Evolutionary conservation across 2,329 filamentous ascomycete species (phyloP).

Genomic region (Fusarium newnesense): DNA sequence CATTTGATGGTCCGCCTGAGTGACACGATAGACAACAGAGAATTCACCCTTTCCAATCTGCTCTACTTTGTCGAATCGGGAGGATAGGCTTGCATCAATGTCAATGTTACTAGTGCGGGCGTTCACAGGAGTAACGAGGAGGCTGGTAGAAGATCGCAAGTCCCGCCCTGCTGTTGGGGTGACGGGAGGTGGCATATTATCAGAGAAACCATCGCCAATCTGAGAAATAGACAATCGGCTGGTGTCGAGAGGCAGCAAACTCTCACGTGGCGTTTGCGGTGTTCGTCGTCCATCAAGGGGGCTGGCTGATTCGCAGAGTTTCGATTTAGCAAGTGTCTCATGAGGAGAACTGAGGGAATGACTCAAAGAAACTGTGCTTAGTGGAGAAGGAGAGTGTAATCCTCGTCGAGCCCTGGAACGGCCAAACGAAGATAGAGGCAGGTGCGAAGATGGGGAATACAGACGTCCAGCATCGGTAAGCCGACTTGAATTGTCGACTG

Average conservation of each 20-base stretch:
- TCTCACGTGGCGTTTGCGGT: conserved; percentile 83
- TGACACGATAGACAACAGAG: conserved; percentile 88
- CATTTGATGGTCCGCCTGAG: conserved; percentile 49
- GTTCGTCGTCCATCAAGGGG: conserved; percentile 69
- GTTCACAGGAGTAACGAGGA: conserved; percentile 75
- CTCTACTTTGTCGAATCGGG: conserved; percentile 83
- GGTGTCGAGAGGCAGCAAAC: conserved; percentile 79
- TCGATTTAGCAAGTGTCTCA: conserved; percentile 63
- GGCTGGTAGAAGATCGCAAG: conserved; percentile 59
- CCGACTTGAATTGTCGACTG: conserved; percentile 23
- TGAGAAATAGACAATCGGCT: conserved; percentile 86
- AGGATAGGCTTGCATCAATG: conserved; percentile 76
- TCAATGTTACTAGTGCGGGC: conserved; percentile 74
- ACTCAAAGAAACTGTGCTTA: conserved; percentile 42
- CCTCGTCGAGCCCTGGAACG: conserved; percentile 45
- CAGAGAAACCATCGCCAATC: conserved; percentile 52
- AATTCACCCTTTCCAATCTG: conserved; percentile 90
- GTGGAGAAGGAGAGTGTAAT: conserved; percentile 50
- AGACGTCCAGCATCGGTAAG: conserved; percentile 48
- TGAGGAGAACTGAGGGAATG: conserved; percentile 45
- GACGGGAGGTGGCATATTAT: conserved; percentile 67
- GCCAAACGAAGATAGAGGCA: conserved; percentile 53
- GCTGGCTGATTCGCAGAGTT: conserved; percentile 65
- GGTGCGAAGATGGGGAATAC: conserved; percentile 46
- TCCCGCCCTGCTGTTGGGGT: conserved; percentile 78